phyloP scores from a whole-genome alignment of 495 filamentous ascomycete genomes.

The Aspergillus homomorphus region DNA sequence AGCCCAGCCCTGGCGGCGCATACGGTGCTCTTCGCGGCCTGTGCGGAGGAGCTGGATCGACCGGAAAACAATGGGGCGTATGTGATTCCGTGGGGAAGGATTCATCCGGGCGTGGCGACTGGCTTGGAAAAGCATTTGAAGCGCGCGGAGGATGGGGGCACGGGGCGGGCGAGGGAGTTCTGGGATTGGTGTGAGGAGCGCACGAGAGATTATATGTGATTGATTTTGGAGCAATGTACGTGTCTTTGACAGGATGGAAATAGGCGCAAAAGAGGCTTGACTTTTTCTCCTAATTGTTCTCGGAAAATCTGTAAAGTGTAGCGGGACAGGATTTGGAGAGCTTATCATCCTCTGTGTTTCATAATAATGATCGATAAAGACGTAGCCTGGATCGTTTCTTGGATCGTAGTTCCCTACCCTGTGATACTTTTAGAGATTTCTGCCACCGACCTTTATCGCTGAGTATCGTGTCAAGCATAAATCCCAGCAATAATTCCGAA shows the following conservation, averaged over 20 bases:
- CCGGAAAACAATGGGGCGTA: constrained; percentile 31
- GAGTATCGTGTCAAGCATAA: too few species aligned
- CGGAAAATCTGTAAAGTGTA: too few species aligned
- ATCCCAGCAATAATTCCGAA: too few species aligned
- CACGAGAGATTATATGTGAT: constrained; percentile 9
- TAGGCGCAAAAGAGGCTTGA: too few species aligned
- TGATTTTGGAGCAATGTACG: neutral
- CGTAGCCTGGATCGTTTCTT: too few species aligned
- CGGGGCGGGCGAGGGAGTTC: constrained; percentile 30
- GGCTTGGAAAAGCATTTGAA: constrained; percentile 33
- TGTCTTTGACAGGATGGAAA: neutral
- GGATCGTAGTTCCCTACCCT: too few species aligned
- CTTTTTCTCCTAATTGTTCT: too few species aligned
- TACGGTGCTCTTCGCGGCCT: constrained; percentile 42
- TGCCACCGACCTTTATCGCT: too few species aligned
- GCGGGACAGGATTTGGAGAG: too few species aligned
- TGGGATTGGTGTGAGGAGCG: constrained; percentile 37
- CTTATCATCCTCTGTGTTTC: too few species aligned
- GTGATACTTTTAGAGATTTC: too few species aligned
- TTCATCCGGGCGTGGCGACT: constrained; percentile 20
- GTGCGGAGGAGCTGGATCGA: constrained; percentile 32
- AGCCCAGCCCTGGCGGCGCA: constrained; percentile 32
- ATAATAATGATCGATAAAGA: too few species aligned
- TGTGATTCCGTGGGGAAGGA: constrained; percentile 40
- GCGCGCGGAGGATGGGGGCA: constrained; percentile 29